Evolutionary conservation across 805 yeast genomes (phyloP).

Genomic region (Pichia paraexigua): DNA sequence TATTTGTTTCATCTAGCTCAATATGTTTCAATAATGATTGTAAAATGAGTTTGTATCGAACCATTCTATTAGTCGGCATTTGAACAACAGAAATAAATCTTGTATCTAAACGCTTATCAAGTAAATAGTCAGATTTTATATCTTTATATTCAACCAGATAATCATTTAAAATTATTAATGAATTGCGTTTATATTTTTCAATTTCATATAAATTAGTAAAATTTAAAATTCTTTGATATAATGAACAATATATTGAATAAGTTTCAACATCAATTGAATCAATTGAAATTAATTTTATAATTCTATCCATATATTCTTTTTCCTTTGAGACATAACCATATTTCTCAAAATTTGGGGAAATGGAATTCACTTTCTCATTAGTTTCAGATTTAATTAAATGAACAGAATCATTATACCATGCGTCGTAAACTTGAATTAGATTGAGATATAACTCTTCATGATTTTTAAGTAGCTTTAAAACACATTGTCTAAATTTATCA

Average conservation of each 20-base stretch:
- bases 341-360: conserved; percentile 21
- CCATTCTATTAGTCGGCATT: conserved; percentile 43
- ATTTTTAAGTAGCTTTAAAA: conserved; percentile 23
- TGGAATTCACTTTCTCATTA: conserved; percentile 3
- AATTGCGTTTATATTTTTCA: conserved; percentile 19
- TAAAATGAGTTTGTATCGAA: conserved; percentile 45
- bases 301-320: conserved; percentile 11
- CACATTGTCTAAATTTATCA: conserved; percentile 22
- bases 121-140: conserved; percentile 15
- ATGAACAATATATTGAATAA: conserved; percentile 22
- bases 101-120: conserved; percentile 39
- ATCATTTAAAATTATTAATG: conserved; percentile 19
- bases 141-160: conserved; percentile 21
- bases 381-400: conserved; percentile 3
- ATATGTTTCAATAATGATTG: conserved; percentile 31
- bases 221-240: conserved; percentile 17
- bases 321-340: conserved; percentile 19
- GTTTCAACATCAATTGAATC: conserved; percentile 18
- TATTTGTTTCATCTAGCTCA: conserved; percentile 14
- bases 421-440: conserved; percentile 19
- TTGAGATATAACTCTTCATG: conserved; percentile 28
- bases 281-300: conserved; percentile 15
- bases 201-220: conserved; percentile 19
- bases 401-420: conserved; percentile 15
- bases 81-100: conserved; percentile 47